Conservation (phyloP, 768 basidiomycete species). For the Podaxis pistillaris region DNA sequence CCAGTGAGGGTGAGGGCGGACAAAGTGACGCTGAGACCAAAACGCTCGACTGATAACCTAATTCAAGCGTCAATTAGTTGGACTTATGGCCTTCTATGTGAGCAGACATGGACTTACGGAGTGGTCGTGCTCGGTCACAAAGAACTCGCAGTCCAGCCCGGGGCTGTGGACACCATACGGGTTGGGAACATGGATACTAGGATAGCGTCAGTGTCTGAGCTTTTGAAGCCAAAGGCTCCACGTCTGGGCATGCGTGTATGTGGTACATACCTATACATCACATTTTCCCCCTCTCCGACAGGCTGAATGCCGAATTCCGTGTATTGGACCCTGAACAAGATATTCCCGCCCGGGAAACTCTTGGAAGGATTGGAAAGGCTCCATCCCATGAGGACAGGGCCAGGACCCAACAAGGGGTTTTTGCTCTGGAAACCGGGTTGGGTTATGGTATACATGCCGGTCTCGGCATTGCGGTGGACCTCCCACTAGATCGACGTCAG, state of each 20-base stretch:
- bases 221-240: not conserved
- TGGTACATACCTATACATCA: not conserved
- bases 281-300: not conserved
- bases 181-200: conserved; percentile 3
- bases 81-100: not conserved
- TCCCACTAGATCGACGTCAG: not conserved
- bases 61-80: not conserved
- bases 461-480: not conserved
- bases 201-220: not conserved
- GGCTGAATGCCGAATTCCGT: not conserved
- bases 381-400: conserved; percentile 1
- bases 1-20: not conserved
- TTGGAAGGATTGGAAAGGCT: not conserved
- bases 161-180: not conserved
- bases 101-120: not conserved
- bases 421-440: not conserved
- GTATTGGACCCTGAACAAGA: not conserved
- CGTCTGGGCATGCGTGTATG: too few relatives aligned
- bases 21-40: not conserved
- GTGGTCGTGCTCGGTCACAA: not conserved
- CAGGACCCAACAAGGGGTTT: not conserved
- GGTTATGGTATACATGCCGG: conserved; percentile 2
- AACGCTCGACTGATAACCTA: not conserved
- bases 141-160: not conserved
- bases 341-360: not conserved